Percentiles rank a stretch among this genome's conserved stretches.
Conservation (phyloP, 352 stramenopile genomes). For the Chrysophaeum taylorii region DNA sequence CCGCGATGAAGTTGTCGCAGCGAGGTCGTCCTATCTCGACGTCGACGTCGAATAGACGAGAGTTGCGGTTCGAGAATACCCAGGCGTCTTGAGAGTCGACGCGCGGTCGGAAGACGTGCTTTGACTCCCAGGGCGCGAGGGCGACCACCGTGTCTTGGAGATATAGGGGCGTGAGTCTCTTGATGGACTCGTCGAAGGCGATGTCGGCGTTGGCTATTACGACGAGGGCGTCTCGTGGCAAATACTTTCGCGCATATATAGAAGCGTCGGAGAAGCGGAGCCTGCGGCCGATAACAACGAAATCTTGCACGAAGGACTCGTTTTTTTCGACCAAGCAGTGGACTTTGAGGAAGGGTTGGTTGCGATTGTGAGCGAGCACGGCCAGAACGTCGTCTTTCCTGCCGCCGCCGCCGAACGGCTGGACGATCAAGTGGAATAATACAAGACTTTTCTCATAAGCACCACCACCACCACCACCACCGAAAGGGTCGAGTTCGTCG, state of each 20-base stretch:
- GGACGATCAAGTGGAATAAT: neutral
- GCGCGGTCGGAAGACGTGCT: conserved; percentile 21
- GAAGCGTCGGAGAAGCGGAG: conserved; percentile 33
- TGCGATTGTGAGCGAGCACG: neutral
- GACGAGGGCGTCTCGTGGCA: conserved; percentile 17
- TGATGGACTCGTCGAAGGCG: conserved; percentile 27
- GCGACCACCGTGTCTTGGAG: conserved; percentile 3
- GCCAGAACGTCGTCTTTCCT: neutral
- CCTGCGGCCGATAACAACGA: conserved; percentile 15
- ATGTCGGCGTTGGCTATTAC: conserved; percentile 33
- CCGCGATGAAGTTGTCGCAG: conserved; percentile 16
- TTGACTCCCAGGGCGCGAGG: neutral
- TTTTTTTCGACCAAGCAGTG: conserved; percentile 7
- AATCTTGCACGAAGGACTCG: conserved; percentile 16
- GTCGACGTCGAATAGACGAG: neutral
- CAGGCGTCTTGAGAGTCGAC: conserved; percentile 35
- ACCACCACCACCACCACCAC: conserved; percentile 21
- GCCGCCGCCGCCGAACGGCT: conserved; percentile 15
- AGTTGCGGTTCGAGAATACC: conserved; percentile 31
- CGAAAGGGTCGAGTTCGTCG: neutral
- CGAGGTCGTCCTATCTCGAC: conserved; percentile 10
- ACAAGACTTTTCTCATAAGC: conserved; percentile 10
- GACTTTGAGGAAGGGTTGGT: neutral
- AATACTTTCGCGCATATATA: conserved; percentile 23
- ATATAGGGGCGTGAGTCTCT: conserved; percentile 16